Base-by-base conservation (phyloP, 129 eudicot species). In the Calendula officinalis region DNA sequence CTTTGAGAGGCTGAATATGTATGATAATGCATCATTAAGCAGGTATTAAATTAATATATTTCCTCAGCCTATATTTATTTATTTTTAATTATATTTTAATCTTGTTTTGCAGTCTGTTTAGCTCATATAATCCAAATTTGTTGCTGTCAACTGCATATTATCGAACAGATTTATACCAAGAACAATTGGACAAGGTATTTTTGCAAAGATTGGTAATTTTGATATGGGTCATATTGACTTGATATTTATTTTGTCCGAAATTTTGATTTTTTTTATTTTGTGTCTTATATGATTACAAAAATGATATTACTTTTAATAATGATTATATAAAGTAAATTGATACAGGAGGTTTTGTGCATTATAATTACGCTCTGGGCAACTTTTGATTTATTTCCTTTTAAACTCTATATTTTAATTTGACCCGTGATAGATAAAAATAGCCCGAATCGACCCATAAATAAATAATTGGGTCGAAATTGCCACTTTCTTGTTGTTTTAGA, bases 111-210 rank as follows among this genome's bases (percentile, higher is more conserved):
- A 91, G 98, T 62, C 91, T 94, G 50, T 94, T 94, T 62, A 78
- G 67, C 44, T 94, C 97, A 34, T 94, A 66, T 78, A 88, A 85
- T 72, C 97, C 97, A 62, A 79, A 63, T 58, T 43, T 51, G 67
- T 60, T 94, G 87, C 72, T 88, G 86, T 94, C 99, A 60, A 94
- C 95, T 75, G 99, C 95, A 70, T 94, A 88, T 76, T 75, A 94
- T 48, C 83, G 97, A 62, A 86, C 92, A 59, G 99, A 88, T 79
- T 61, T 94, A 62, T 94, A 88, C 81, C 85, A 83, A 67, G 87
- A 77, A 62, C 69, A 58, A 33, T 58, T 94, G 68, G 82, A 86
- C 58, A 85, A 94, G 87, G 30, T 22, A 22, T 22, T 75, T 56
- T 17, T 55, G 38, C 0, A 12, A 44, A 44, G n/a, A 11, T 44